Evolutionary conservation across 2,329 filamentous ascomycete genomes (phyloP), one percentile per base, ranked within the genome.

Genomic region (Gremmenia infestans): DNA sequence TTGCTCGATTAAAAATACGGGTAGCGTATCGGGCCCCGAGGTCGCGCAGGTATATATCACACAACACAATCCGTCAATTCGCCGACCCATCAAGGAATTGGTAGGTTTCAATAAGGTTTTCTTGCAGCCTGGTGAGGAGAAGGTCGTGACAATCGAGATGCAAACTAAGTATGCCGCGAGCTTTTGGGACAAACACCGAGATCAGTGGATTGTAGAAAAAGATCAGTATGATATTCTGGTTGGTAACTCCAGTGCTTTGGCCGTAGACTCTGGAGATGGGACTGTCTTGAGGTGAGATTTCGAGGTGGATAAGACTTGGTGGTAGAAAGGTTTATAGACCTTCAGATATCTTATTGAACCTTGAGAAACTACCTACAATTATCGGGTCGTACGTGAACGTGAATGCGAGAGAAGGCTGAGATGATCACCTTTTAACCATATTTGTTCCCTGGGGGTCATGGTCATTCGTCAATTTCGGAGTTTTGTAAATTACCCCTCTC

Each of bases 151-250:
- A n/a, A 74, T 91, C 7, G 72, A 74, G 4, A 71, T 85, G 48
- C 67, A 80, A 58, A 81, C 81, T 65, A 89, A 87, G 72, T 84
- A 88, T 53, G 83, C 82, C 0, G 80, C 82, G 0, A 81, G 82
- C 53, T 91, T 85, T 72, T 91, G 84, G 77, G 85, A 89, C 62
- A 87, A 91, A 72, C 78, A 81, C 60, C 74, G 81, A 14, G 76
- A 80, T 54, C 75, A 82, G 65, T 91, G 86, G 86, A 78, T 81
- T 19, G 80, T 79, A 1, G 86, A 89, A 72, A 78, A 78, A 67
- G 88, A 86, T 32, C 73, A 74, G 48, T 90, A 89, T 67, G 78
- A 80, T 54, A 76, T 89, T 15, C 71, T 84, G 52, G 80, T 89
- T 2, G 79, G 77, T 7, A 74, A 78, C 50, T 86, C 81, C 56